Evolutionary conservation across 805 yeast species (phyloP).

Genomic region (Starmerella ratchasimensis): DNA sequence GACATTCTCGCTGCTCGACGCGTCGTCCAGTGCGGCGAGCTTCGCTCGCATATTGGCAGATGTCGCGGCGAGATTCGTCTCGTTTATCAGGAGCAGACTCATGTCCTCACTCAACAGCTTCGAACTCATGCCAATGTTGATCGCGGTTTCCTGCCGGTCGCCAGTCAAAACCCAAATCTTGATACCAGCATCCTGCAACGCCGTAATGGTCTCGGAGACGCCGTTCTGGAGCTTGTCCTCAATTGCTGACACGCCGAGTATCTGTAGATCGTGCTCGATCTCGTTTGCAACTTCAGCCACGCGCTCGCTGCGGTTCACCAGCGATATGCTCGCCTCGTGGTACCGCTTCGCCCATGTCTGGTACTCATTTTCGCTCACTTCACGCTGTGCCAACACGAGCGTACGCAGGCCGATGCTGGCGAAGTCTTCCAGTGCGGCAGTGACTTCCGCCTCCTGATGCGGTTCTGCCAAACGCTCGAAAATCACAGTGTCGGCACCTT

Average conservation of each 20-base stretch:
- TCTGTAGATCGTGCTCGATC: slow-evolving; percentile 64
- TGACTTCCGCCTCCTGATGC: slow-evolving; percentile 55
- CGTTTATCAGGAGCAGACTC: slow-evolving; percentile 83
- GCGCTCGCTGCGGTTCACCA: slow-evolving; percentile 58
- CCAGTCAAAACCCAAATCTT: slow-evolving; percentile 97
- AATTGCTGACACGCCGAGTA: slow-evolving; percentile 95
- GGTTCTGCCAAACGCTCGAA: slow-evolving; percentile 50
- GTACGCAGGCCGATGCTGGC: slow-evolving; percentile 95
- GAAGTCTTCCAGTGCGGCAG: slow-evolving; percentile 84
- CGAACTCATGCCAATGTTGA: slow-evolving; percentile 97
- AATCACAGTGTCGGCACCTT: slow-evolving; percentile 97
- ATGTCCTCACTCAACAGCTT: slow-evolving; percentile 86
- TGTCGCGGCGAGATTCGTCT: slow-evolving; percentile 68
- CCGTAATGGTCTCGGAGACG: slow-evolving; percentile 93
- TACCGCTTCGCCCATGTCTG: slow-evolving; percentile 50
- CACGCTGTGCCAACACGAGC: slow-evolving; percentile 77
- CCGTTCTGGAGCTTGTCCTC: slow-evolving; percentile 97
- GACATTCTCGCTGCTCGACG: slow-evolving; percentile 30
- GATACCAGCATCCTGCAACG: slow-evolving; percentile 91
- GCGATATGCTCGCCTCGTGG: slow-evolving; percentile 68
- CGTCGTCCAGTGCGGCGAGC: slow-evolving; percentile 44
- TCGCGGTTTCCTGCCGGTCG: slow-evolving; percentile 96
- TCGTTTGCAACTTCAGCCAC: slow-evolving; percentile 81
- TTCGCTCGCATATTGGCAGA: slow-evolving; percentile 59
- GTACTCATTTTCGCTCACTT: slow-evolving; percentile 68